Percentiles rank a stretch among this genome's conserved stretches.
These are phyloP conservation scores for Pinus tabuliformis DNA, from an alignment of 75 land plant species.

Conservation along the genomic window DNA sequence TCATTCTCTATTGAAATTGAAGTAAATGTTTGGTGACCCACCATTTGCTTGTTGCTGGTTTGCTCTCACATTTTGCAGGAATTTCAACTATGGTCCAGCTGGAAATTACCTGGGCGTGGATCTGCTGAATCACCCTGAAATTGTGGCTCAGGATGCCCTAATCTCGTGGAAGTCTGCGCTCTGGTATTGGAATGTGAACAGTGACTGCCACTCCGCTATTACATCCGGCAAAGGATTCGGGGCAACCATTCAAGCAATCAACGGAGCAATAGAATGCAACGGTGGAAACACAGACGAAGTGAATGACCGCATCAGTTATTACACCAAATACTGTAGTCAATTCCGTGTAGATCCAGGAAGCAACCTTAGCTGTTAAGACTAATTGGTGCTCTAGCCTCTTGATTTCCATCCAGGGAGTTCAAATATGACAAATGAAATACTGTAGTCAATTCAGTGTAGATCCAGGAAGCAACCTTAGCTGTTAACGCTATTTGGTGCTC, in stretches of 20 bases:
- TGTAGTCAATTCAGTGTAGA: conserved; percentile 7
- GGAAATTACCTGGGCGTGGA: background rate
- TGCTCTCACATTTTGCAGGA: background rate
- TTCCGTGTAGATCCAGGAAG: background rate
- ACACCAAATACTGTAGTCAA: conserved; percentile 24
- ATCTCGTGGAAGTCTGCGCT: background rate
- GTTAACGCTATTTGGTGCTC: background rate
- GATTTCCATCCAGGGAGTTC: too few relatives aligned
- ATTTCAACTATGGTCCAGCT: background rate
- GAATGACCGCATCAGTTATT: conserved; percentile 15
- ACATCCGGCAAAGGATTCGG: background rate
- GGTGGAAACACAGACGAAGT: conserved; percentile 17
- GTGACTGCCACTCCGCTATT: background rate
- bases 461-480: conserved; percentile 21
- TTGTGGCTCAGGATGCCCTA: background rate
- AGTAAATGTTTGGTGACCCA: too few relatives aligned
- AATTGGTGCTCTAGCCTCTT: too few relatives aligned
- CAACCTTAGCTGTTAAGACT: conserved; percentile 24
- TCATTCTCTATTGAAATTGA: too few relatives aligned
- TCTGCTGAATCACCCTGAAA: background rate
- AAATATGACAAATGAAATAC: background rate
- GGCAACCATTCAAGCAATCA: conserved; percentile 26
- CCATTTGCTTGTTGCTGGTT: too few relatives aligned
- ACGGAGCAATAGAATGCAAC: conserved; percentile 23
- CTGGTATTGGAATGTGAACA: conserved; percentile 3